phyloP scores from a whole-genome alignment of 2,329 filamentous ascomycete genomes.

The Exophiala sideris region DNA sequence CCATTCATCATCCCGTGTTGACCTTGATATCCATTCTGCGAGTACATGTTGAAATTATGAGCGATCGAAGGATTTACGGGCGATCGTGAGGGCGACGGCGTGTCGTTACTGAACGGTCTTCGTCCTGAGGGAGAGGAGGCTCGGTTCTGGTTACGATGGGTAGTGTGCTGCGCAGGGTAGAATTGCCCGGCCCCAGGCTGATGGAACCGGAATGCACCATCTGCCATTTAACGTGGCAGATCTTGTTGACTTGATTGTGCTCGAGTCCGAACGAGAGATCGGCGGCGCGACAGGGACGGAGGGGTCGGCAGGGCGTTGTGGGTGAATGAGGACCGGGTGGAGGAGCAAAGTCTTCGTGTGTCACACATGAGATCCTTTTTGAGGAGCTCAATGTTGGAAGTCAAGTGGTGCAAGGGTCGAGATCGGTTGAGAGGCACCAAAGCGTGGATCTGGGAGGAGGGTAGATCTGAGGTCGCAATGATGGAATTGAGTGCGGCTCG shows the following conservation, averaged over 20 bases:
- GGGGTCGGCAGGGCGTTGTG: constrained; percentile 10
- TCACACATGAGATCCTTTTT: constrained; percentile 42
- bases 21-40: constrained; percentile 43
- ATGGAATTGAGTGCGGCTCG: constrained; percentile 1
- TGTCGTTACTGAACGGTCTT: constrained; percentile 44
- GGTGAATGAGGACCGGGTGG: constrained; percentile 13
- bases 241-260: not conserved
- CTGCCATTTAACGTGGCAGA: constrained; percentile 52
- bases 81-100: constrained; percentile 48
- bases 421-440: constrained; percentile 7
- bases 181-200: constrained; percentile 53
- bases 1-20: constrained; percentile 53
- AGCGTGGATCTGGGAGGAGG: constrained; percentile 6
- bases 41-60: constrained; percentile 48
- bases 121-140: constrained; percentile 46
- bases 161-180: constrained; percentile 45
- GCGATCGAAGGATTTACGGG: constrained; percentile 43
- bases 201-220: constrained; percentile 55
- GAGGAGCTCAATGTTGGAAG: constrained; percentile 13
- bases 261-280: not conserved
- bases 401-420: constrained; percentile 3
- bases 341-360: constrained; percentile 45
- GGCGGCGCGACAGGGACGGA: constrained; percentile 9
- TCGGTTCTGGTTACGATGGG: constrained; percentile 43
- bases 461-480: constrained; percentile 2